Evolutionary conservation across 371 early-diverging fungal genomes (phyloP), one percentile per base, ranked within the genome.

Genomic region (Choanephora cucurbitarum): DNA sequence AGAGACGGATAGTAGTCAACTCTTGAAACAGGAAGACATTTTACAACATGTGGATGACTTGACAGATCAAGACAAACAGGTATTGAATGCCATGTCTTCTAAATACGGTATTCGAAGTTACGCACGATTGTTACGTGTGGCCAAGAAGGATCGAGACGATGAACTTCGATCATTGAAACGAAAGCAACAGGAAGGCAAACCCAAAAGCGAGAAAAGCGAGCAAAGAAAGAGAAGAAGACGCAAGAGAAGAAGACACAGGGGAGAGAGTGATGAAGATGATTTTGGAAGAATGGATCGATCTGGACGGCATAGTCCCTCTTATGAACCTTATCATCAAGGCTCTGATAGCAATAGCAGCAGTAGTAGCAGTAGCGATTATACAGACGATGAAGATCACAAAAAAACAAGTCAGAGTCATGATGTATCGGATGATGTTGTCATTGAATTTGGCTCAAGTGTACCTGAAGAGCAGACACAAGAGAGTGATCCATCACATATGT

Each of bases 1-100:
- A 1, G 55, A 63, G 4, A 48, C 59, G 0, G 56, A 62, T 11
- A 58, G 61, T 19, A 59, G 58, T 3, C 56, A 67, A 18, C 54
- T 79, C 2, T 44, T 72, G 18, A 69, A 67, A 60, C 70, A 75
- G 64, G 64, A 65, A 10, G 77, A 79, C 40, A 72, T 79, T 50
- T 60, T 79, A 33, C 68, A 71, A 42, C 72, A 79, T 50, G 72
- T 79, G 1, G 71, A 79, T 47, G 77, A 79, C 22, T 49, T 79
- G 51, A 73, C 67, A 0, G 76, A 76, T 21, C 68, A 65, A 22
- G 79, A 79, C 28, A 58, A 65, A 28, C 52, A 67, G 39, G 64
- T 57, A 11, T 46, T 79, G 49, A 72, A 76, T 34, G 70, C 69
- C 0, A 76, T 79, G 77, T 74, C 74, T 13, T 58, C 57, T 13